Conservation (phyloP, 225 moss, liverwort and hornwort genomes). For the Polytrichum commune region DNA sequence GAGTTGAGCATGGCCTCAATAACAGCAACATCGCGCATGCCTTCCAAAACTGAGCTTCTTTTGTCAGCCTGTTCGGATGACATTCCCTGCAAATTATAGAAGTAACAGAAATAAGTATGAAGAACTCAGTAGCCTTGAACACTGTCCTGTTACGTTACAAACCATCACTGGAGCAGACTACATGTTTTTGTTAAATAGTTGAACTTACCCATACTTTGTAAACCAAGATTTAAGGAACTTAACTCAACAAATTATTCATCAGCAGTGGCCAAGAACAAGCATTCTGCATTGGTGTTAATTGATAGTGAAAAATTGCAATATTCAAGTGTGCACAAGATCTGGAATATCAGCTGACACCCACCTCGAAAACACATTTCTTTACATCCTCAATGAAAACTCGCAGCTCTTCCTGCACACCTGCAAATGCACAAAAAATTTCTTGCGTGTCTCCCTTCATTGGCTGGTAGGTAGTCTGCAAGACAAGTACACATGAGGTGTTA, state of each 20-base stretch:
- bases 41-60: constrained; percentile 87
- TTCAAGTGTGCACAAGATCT: background rate
- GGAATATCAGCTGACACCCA: constrained; percentile 11
- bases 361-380: constrained; percentile 59
- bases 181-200: too few relatives aligned
- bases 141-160: too few relatives aligned
- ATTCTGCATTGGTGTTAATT: too few relatives aligned
- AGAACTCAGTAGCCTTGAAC: too few relatives aligned
- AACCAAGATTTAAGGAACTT: too few relatives aligned
- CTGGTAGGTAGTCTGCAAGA: constrained; percentile 55
- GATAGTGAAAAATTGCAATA: too few relatives aligned
- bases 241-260: too few relatives aligned
- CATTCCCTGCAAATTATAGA: constrained; percentile 34
- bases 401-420: constrained; percentile 83
- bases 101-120: too few relatives aligned
- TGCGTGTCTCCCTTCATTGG: constrained; percentile 56
- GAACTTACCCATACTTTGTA: too few relatives aligned
- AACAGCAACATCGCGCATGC: constrained; percentile 78
- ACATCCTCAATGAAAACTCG: constrained; percentile 68
- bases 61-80: constrained; percentile 63
- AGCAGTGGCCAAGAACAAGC: too few relatives aligned
- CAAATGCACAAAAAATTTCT: constrained; percentile 60
- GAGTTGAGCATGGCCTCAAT: constrained; percentile 77
- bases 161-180: too few relatives aligned
- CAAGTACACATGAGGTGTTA: background rate